phyloP scores from a whole-genome alignment of 2,329 filamentous ascomycete genomes.

The Nigrospora osmanthi region DNA sequence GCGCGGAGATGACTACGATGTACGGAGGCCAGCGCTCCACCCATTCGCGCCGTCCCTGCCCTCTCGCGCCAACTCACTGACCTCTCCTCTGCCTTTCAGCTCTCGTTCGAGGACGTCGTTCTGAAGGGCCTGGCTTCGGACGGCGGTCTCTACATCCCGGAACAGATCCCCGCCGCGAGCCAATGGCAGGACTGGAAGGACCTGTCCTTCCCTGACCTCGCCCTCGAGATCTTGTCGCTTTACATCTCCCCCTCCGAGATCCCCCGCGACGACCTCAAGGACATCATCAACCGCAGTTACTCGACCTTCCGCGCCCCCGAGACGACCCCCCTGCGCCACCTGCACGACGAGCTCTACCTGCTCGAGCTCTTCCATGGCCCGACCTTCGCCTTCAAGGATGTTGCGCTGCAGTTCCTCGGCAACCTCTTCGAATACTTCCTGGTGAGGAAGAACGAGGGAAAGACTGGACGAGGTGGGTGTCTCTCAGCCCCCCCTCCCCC shows the following conservation, averaged over 20 bases:
- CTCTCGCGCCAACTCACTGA: conserved; percentile 4
- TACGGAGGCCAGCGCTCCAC: conserved; percentile 19
- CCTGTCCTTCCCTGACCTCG: conserved; percentile 72
- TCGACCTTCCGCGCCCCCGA: conserved; percentile 77
- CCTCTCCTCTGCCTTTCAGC: conserved; percentile 33
- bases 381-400: conserved; percentile 93
- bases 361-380: conserved; percentile 96
- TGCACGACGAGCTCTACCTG: conserved; percentile 73
- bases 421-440: conserved; percentile 92
- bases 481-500: not conserved
- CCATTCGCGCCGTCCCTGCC: conserved; percentile 1
- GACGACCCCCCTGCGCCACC: conserved; percentile 70
- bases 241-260: conserved; percentile 85
- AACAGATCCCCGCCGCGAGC: conserved; percentile 57
- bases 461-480: conserved; percentile 44
- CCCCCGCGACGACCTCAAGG: conserved; percentile 68
- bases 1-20: conserved; percentile 40
- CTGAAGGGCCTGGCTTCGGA: conserved; percentile 82
- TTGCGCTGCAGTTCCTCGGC: conserved; percentile 88
- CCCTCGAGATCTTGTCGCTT: conserved; percentile 75
- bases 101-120: conserved; percentile 87
- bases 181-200: conserved; percentile 68
- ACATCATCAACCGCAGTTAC: conserved; percentile 79
- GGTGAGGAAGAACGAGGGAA: conserved; percentile 62
- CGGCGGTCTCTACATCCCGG: conserved; percentile 83